These are phyloP conservation scores for Alternaria triticina DNA, from an alignment of 2,329 filamentous ascomycete genomes.

Conservation along the genomic window DNA sequence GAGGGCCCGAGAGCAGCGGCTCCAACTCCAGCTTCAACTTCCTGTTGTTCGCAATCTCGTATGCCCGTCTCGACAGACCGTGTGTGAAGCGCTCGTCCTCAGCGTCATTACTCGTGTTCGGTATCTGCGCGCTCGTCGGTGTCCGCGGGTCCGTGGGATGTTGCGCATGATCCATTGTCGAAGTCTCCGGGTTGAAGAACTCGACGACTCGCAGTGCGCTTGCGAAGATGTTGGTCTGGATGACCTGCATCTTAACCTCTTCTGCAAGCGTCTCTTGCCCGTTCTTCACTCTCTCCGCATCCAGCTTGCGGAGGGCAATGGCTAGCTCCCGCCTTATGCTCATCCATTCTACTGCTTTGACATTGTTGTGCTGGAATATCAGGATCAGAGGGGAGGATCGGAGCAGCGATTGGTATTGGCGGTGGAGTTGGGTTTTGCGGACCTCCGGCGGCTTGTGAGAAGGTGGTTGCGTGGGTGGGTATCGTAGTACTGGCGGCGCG, in stretches of 20 bases:
- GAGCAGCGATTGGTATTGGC: slow-evolving; percentile 86
- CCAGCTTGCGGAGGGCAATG: slow-evolving; percentile 66
- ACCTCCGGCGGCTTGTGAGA: slow-evolving; percentile 85
- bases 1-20: slow-evolving; percentile 79
- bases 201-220: slow-evolving; percentile 85
- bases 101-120: slow-evolving; percentile 34
- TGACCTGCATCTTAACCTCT: slow-evolving; percentile 76
- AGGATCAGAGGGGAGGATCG: slow-evolving; percentile 85
- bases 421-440: slow-evolving; percentile 87
- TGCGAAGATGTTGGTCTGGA: slow-evolving; percentile 89
- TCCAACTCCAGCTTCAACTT: slow-evolving; percentile 68
- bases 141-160: slow-evolving; percentile 42
- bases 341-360: slow-evolving; percentile 76
- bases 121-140: slow-evolving; percentile 42
- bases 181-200: slow-evolving; percentile 64
- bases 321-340: slow-evolving; percentile 73
- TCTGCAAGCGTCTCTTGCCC: slow-evolving; percentile 59
- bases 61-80: slow-evolving; percentile 64
- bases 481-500: slow-evolving; percentile 56
- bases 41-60: slow-evolving; percentile 57
- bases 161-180: slow-evolving; percentile 24
- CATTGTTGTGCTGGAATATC: slow-evolving; percentile 82
- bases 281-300: slow-evolving; percentile 71
- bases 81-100: slow-evolving; percentile 65
- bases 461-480: slow-evolving; percentile 76